These are phyloP conservation scores for Psilocybe azurescens DNA, from an alignment of 768 basidiomycete species.

Conservation along the genomic window DNA sequence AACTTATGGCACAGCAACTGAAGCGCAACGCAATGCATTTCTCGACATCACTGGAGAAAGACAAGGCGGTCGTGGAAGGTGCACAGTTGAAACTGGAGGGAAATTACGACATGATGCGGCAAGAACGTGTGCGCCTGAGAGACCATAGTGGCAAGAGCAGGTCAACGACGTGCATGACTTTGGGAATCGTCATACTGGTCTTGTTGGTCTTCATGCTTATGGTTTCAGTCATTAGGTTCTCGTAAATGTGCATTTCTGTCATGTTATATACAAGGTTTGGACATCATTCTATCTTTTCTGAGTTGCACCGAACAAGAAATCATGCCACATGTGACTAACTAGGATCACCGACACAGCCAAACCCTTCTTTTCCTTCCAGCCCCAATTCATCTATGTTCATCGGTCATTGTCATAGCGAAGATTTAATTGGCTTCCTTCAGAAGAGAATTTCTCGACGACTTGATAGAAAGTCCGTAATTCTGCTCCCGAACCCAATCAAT, in stretches of 20 bases:
- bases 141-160: conserved; percentile 68
- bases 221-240: conserved; percentile 73
- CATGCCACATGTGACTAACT: no score
- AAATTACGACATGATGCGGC: conserved; percentile 72
- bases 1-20: conserved; percentile 87
- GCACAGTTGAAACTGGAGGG: conserved; percentile 77
- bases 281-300: no score
- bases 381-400: no score
- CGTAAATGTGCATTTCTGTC: conserved; percentile 1
- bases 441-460: no score
- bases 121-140: conserved; percentile 63
- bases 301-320: no score
- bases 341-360: no score
- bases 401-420: no score
- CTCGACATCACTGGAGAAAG: conserved; percentile 70
- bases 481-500: no score
- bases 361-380: no score
- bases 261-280: no score
- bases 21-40: conserved; percentile 86
- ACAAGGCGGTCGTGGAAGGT: conserved; percentile 70
- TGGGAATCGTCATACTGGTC: conserved; percentile 70
- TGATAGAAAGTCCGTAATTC: no score
- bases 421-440: no score
- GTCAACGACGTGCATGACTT: conserved; percentile 74
- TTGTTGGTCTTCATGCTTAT: conserved; percentile 71